Conservation (phyloP, 768 basidiomycete genomes). For the Tephrocybe sp. region DNA sequence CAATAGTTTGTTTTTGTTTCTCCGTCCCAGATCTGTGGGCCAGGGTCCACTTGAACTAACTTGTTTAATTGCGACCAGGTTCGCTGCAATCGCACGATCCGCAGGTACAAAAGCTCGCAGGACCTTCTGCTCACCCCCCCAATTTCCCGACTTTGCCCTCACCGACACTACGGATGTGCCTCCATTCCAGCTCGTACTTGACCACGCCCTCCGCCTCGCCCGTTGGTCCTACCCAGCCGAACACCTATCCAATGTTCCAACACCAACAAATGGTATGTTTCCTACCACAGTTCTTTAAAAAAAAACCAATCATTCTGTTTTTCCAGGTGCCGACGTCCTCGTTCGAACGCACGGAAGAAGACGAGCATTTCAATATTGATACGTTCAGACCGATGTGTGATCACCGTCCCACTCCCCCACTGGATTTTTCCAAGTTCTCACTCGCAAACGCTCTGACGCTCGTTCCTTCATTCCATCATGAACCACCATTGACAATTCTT, state of each 20-base stretch:
- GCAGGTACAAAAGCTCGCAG: not conserved
- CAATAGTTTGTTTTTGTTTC: constrained; percentile 1
- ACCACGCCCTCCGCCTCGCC: too few relatives aligned
- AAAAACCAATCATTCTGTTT: too few relatives aligned
- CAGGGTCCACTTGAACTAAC: constrained; percentile 16
- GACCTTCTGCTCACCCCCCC: not conserved
- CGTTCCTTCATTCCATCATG: not conserved
- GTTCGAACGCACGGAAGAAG: too few relatives aligned
- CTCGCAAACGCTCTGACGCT: not conserved
- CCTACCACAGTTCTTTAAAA: too few relatives aligned
- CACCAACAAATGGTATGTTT: too few relatives aligned
- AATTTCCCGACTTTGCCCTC: not conserved
- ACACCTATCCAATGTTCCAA: too few relatives aligned
- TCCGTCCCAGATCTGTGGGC: not conserved
- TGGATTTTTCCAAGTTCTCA: not conserved
- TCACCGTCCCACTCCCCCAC: not conserved
- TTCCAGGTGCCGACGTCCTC: not conserved
- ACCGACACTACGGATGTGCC: not conserved
- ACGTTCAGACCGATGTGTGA: not conserved
- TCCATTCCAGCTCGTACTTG: too few relatives aligned
- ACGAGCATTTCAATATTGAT: not conserved
- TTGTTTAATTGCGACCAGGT: constrained; percentile 5
- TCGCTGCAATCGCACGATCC: not conserved
- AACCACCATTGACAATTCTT: not conserved
- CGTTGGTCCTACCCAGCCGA: too few relatives aligned